Evolutionary conservation across 1,139 yeast species (phyloP), one percentile per base, ranked within the genome.

Genomic region (Suzukiozyma palmioleophila): DNA sequence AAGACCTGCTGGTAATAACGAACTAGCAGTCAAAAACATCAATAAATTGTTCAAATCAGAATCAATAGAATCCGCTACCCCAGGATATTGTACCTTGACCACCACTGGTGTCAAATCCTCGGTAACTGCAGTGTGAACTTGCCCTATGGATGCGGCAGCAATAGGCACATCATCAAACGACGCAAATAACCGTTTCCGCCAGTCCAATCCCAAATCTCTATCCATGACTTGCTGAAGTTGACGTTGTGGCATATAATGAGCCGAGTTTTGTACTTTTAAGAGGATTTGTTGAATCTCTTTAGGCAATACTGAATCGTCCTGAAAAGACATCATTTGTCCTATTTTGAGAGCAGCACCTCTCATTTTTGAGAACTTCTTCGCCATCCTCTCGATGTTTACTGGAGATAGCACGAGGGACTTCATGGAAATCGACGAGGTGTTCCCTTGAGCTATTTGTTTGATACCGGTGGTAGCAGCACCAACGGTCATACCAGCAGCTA

Each of bases 141-240:
- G 97, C 3, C 98, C 97, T 51, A 92, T 92, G 3, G 96, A 87
- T 1, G 98, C 98, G 3, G 98, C 97, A 1, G 98, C 98, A 43
- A 92, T 78, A 2, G 99, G 98, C 21, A 84, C 73, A 50, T 86
- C 95, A 41, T 88, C 88, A 62, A 94, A 92, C 3, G 77, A 66
- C 9, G 83, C 66, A 56, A 87, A 92, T 37, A 68, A 59, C 30
- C 81, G 72, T 10, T 67, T 60, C 47, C 89, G 75, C 99, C 99
- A 92, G 45, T 78, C 71, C 11, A 60, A 66, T 12, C 97, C 97
- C 44, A 92, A 73, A 47, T 89, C 94, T 13, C 66, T 61, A 10
- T 71, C 60, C 80, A 92, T 76, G 3, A 88, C 90, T 39, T 77
- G 71, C 52, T 88, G 90, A 42, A 92, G 69, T 62, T 94, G 98